phyloP scores from a whole-genome alignment of 2,329 filamentous ascomycete genomes.

The Bipolaris sorokiniana region DNA sequence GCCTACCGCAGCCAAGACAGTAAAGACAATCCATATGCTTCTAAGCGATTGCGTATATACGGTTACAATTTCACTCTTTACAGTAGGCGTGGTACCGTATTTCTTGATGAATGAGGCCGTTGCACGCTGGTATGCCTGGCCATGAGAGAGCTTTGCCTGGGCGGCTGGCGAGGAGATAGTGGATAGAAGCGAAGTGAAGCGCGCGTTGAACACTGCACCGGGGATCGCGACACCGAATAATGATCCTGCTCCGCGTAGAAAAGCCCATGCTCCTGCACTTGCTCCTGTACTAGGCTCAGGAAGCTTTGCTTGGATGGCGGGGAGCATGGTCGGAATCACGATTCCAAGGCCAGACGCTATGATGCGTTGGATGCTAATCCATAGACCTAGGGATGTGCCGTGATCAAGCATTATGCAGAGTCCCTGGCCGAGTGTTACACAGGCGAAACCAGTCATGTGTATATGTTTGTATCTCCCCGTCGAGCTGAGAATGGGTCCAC shows the following conservation, averaged over 20 bases:
- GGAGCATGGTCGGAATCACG: conserved; percentile 36
- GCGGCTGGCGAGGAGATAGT: conserved; percentile 16
- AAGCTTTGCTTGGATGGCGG: conserved; percentile 39
- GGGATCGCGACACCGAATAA: conserved; percentile 42
- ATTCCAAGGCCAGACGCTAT: conserved; percentile 34
- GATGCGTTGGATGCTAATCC: conserved; percentile 35
- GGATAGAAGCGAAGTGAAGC: conserved; percentile 22
- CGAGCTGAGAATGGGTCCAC: conserved; percentile 28
- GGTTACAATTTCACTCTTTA: conserved; percentile 37
- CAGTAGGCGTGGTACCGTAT: conserved; percentile 15
- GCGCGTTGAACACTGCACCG: conserved; percentile 38
- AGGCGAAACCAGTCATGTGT: conserved; percentile 32
- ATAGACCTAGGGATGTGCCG: conserved; percentile 16
- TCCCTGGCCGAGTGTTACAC: conserved; percentile 28
- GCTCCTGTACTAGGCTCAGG: conserved; percentile 30
- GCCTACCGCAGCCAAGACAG: conserved; percentile 40
- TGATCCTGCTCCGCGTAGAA: conserved; percentile 37
- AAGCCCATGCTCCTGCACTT: conserved; percentile 37
- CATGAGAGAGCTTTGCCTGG: conserved; percentile 19
- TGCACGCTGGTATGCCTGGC: conserved; percentile 39
- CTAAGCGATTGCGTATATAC: conserved; percentile 47
- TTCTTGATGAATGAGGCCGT: conserved; percentile 25
- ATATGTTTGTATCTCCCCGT: conserved; percentile 39
- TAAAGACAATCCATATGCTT: conserved; percentile 49
- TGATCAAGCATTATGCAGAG: conserved; percentile 26